phyloP scores from a whole-genome alignment of 805 yeast species.

The Debaryomyces hansenii region DNA sequence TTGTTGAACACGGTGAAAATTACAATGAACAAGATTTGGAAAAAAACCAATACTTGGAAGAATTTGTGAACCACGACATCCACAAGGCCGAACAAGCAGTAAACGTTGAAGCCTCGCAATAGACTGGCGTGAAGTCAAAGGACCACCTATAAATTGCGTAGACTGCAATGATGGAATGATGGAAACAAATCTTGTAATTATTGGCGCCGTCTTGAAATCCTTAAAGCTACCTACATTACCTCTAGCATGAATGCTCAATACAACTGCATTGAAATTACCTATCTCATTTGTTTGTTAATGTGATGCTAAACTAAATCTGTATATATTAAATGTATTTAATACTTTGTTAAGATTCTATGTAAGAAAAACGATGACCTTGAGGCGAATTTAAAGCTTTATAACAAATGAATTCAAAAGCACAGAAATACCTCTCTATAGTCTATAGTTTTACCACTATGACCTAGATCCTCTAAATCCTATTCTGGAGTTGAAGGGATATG shows the following conservation, averaged over 20 bases:
- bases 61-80: constrained; percentile 31
- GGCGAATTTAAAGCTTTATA: too few species aligned
- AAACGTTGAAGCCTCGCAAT: constrained; percentile 5
- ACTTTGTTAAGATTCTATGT: background rate
- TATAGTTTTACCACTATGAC: too few species aligned
- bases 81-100: constrained; percentile 17
- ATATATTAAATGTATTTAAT: background rate
- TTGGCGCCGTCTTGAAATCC: too few species aligned
- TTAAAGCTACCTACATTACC: background rate
- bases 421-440: background rate
- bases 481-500: background rate
- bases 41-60: constrained; percentile 33
- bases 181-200: too few species aligned
- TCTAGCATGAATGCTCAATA: background rate
- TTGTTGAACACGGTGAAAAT: constrained; percentile 68
- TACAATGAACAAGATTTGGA: constrained; percentile 39
- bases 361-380: too few species aligned
- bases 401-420: too few species aligned
- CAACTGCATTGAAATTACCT: background rate
- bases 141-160: too few species aligned
- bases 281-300: background rate
- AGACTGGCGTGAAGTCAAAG: background rate
- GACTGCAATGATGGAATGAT: too few species aligned
- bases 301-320: background rate
- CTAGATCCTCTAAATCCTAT: too few species aligned